These are phyloP conservation scores for Gillenia trifoliata DNA, from an alignment of 306 rosid species.

Conservation along the genomic window DNA sequence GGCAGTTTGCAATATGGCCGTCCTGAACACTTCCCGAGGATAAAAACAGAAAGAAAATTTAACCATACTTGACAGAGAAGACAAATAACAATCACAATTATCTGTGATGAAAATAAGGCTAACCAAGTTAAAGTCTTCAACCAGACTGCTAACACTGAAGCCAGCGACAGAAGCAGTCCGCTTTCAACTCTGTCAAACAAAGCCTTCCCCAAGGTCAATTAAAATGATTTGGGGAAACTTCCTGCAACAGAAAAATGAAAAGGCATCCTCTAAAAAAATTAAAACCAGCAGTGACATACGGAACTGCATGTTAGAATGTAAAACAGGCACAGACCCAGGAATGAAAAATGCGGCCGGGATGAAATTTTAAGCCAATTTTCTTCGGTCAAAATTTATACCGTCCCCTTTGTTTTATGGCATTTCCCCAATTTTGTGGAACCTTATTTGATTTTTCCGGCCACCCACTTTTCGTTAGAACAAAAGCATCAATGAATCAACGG, in stretches of 20 bases:
- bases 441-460: too few relatives aligned
- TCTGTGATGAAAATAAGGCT: neutral
- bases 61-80: neutral
- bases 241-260: neutral
- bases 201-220: neutral
- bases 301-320: too few relatives aligned
- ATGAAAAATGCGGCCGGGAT: neutral
- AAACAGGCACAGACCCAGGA: too few relatives aligned
- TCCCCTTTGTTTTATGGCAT: too few relatives aligned
- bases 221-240: neutral
- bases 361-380: too few relatives aligned
- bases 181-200: neutral
- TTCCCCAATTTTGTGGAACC: too few relatives aligned
- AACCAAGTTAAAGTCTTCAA: too few relatives aligned
- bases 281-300: neutral
- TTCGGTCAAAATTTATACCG: too few relatives aligned
- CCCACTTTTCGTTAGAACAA: too few relatives aligned
- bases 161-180: neutral
- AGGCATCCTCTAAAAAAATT: too few relatives aligned
- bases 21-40: constrained; percentile 64
- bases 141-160: neutral
- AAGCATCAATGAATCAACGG: too few relatives aligned
- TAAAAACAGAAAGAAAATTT: neutral
- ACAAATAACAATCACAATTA: neutral
- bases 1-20: constrained; percentile 79